These are phyloP conservation scores for Xylaria acuta DNA, from an alignment of 495 filamentous ascomycete genomes.

Conservation along the genomic window DNA sequence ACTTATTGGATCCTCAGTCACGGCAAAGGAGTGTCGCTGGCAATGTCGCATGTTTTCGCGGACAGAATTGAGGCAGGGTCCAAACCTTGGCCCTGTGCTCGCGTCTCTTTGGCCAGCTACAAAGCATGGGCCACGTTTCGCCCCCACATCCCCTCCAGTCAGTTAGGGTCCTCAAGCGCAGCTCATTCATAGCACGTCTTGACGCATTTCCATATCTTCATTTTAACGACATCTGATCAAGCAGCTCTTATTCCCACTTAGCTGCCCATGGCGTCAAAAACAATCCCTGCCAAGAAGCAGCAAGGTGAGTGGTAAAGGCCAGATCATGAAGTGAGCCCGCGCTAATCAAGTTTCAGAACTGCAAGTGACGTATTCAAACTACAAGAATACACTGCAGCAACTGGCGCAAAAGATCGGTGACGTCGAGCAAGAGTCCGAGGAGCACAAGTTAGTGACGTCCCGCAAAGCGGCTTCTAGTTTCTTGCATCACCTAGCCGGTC, in stretches of 20 bases:
- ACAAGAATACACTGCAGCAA: conserved; percentile 93
- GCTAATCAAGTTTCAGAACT: conserved; percentile 68
- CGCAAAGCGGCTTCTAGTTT: conserved; percentile 11
- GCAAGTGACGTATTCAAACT: conserved; percentile 90
- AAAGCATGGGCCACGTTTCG: conserved; percentile 42
- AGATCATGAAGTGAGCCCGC: conserved; percentile 27
- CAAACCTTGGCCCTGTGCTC: conserved; percentile 5
- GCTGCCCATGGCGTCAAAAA: conserved; percentile 49
- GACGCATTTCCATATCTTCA: background rate
- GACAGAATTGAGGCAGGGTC: conserved; percentile 12
- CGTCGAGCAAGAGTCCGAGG: conserved; percentile 94
- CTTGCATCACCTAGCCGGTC: conserved; percentile 33
- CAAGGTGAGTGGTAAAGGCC: conserved; percentile 68
- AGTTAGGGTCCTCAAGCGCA: background rate
- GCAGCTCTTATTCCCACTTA: background rate
- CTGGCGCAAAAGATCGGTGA: conserved; percentile 96
- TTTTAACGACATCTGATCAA: background rate
- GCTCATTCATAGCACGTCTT: conserved; percentile 22
- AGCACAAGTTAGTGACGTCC: conserved; percentile 81
- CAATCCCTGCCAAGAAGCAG: conserved; percentile 69
- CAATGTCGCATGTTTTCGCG: conserved; percentile 21
- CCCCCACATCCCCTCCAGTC: conserved; percentile 36
- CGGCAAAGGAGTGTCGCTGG: conserved; percentile 12
- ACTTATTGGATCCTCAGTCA: background rate
- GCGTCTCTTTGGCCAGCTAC: conserved; percentile 4